Evolutionary conservation across 1,284 basidiomycete species (phyloP), one percentile per base, ranked within the genome.

Genomic region (Fomitopsis palustris): DNA sequence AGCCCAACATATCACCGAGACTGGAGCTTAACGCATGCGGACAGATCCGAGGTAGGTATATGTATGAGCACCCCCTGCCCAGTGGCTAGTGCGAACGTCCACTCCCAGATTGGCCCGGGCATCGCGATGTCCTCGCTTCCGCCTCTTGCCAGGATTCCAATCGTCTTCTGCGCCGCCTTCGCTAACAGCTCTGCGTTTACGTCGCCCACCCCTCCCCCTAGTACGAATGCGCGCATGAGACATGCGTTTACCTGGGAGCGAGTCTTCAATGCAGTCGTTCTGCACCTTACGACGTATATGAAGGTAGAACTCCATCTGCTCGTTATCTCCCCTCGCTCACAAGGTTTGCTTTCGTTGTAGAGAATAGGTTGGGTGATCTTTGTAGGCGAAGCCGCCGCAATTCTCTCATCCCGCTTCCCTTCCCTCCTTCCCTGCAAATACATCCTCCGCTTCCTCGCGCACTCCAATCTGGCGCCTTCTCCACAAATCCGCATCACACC

Each of bases 321-420:
- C n/a, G 17, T 9, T 3, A 2, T 42, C 21, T n/a, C 8, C 7
- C 14, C 8, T n/a, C 8, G 5, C 39, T 21, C 17, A 42, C 35
- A 4, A 42, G 1, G 19, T 37, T 7, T 42, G 39, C n/a, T 9
- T 21, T 16, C n/a, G 9, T 42, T n/a, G n/a, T 5, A 42, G 39
- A 37, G 16, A 9, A 37, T 37, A 37, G 35, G 35, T 25, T 49
- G 47, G 47, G 31, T 37, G 42, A 43, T n/a, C 16, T 16, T 16
- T 55, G 54, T 27, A 54, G 56, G 27, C 60, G 54, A 35, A 57
- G 43, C 49, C 37, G 55, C 21, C 65, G 78, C 87, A 53, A 81
- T 88, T 57, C 78, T 88, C 60, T 74, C 84, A 14, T 88, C 86
- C 70, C 76, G 76, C 59, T 81, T 85, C 63, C 78, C 81, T 4